Evolutionary conservation across 2,329 filamentous ascomycete genomes (phyloP).

Genomic region (Podosphaera aphanis): DNA sequence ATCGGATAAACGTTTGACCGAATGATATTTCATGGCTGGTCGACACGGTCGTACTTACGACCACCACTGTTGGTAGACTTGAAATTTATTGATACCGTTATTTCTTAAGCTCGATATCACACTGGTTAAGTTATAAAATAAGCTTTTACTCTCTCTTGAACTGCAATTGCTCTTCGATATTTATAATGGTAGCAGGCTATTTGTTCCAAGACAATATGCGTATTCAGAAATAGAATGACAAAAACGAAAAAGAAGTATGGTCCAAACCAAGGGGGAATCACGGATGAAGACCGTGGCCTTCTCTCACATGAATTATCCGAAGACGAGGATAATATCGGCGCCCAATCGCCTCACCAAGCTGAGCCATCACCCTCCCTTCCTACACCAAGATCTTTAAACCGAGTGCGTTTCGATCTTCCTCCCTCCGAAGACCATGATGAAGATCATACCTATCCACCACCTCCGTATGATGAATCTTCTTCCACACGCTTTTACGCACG

Average conservation of each 20-base stretch:
- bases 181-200: too few relatives aligned
- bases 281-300: conserved; percentile 19
- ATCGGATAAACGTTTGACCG: too few relatives aligned
- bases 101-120: too few relatives aligned
- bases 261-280: conserved; percentile 11
- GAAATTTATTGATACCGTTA: too few relatives aligned
- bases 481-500: conserved; percentile 14
- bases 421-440: conserved; percentile 11
- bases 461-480: conserved; percentile 18
- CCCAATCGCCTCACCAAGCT: conserved; percentile 7
- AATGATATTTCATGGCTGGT: too few relatives aligned
- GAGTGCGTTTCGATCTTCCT: conserved; percentile 17
- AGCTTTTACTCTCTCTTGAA: too few relatives aligned
- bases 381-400: conserved; percentile 12
- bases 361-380: too few relatives aligned
- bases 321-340: conserved; percentile 11
- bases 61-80: too few relatives aligned
- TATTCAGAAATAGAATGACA: conserved; percentile 20
- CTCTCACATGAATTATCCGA: conserved; percentile 15
- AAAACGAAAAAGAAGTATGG: conserved; percentile 18
- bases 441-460: conserved; percentile 18
- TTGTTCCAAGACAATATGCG: conserved; percentile 16
- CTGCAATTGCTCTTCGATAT: too few relatives aligned
- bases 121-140: too few relatives aligned
- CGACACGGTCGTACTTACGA: too few relatives aligned